Base-by-base conservation (phyloP, 176 grass and related monocot species). In the Areca catechu region DNA sequence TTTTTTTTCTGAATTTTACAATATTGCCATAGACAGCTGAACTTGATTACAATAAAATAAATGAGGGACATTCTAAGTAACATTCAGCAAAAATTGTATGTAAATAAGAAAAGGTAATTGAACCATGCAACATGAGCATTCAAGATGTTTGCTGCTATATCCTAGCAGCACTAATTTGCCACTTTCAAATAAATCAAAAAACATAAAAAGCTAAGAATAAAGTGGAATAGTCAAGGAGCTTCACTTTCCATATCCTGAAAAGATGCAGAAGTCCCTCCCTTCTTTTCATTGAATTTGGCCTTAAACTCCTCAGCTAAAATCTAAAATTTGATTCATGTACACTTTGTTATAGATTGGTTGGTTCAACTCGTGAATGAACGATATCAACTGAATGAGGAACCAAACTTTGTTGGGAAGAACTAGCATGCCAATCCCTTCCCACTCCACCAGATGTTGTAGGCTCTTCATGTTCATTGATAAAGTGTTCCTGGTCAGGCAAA, bases 291-390 rank as follows among this genome's bases (percentile, higher is more conserved):
- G 54, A 90, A 96, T 82, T 96, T 96, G 43, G 75, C 74, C 51
- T 80, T 77, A 76, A 96, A 96, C 74, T 96, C 83, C 21, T 90
- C 92, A 22, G 86, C n/a, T n/a, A n/a, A n/a, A n/a, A n/a, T n/a
- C 83, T 57, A 96, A 49, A 67, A 81, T 73, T 75, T 96, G 92
- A 69, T 90, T 90, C 18, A 84, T 56, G n/a, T n/a, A n/a, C n/a
- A n/a, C n/a, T n/a, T n/a, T n/a, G n/a, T n/a, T n/a, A n/a, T n/a
- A n/a, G n/a, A 27, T 3, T 3, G 25, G 25, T 27, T 27, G 5
- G 25, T 27, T 27, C 25, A 27, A 27, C 25, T 27, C 5, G 1
- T 74, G 51, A n/a, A n/a, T n/a, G n/a, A n/a, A n/a, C 53, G 60
- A 20, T 17, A 83, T 78, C 70, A 60, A 47, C 60, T 37, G 66